Conservation (phyloP, 2,329 filamentous ascomycete genomes). For the Corynespora cassiicola region DNA sequence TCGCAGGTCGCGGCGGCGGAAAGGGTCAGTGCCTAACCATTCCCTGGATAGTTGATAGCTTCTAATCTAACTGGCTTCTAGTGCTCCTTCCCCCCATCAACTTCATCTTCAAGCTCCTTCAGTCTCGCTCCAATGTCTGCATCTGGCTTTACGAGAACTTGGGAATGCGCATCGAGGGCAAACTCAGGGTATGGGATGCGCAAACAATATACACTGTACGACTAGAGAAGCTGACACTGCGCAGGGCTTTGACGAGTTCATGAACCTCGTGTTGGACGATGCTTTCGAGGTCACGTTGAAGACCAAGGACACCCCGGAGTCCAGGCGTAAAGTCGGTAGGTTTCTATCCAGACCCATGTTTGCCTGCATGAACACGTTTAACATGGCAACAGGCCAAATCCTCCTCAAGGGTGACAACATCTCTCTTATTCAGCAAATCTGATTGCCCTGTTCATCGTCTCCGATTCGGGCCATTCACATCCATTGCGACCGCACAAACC, state of each 20-base stretch:
- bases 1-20: slow-evolving; percentile 62
- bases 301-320: slow-evolving; percentile 80
- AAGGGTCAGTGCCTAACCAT: slow-evolving; percentile 41
- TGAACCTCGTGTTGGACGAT: slow-evolving; percentile 97
- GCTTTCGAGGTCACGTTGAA: slow-evolving; percentile 89
- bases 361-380: slow-evolving; percentile 1
- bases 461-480: slow-evolving; percentile 8
- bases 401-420: slow-evolving; percentile 89
- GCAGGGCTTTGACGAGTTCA: slow-evolving; percentile 98
- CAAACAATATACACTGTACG: slow-evolving; percentile 2
- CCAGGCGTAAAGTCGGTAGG: slow-evolving; percentile 79
- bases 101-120: slow-evolving; percentile 93
- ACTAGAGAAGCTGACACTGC: slow-evolving; percentile 19
- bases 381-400: slow-evolving; percentile 70
- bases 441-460: slow-evolving; percentile 22
- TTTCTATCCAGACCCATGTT: slow-evolving; percentile 4
- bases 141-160: slow-evolving; percentile 99
- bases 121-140: slow-evolving; percentile 81
- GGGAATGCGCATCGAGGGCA: slow-evolving; percentile 91
- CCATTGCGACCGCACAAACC: too few species aligned
- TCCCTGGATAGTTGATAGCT: too few species aligned
- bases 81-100: slow-evolving; percentile 80
- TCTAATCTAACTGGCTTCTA: too few species aligned
- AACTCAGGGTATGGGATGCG: slow-evolving; percentile 86
- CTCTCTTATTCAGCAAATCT: slow-evolving; percentile 69